Percentiles rank a stretch among this genome's conserved stretches.
These are phyloP conservation scores for Phaffomyces opuntiae DNA, from an alignment of 805 yeast genomes.

Conservation along the genomic window DNA sequence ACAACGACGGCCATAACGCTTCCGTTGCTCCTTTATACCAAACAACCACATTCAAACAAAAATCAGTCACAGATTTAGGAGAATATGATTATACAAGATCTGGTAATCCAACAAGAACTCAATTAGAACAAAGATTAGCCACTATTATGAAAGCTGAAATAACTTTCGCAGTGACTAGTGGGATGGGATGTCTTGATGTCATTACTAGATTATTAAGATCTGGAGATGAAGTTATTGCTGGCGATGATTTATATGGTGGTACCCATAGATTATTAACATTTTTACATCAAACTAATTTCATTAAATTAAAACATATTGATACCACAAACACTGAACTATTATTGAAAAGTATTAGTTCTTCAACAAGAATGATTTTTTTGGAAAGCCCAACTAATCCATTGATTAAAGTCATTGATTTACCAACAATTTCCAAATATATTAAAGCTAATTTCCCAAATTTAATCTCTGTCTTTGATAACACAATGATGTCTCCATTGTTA, in stretches of 20 bases:
- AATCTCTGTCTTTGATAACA: conserved; percentile 82
- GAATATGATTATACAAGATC: conserved; percentile 84
- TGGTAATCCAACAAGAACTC: conserved; percentile 89
- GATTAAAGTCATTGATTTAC: conserved; percentile 79
- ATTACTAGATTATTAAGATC: conserved; percentile 66
- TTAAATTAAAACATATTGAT: conserved; percentile 70
- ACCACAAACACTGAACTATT: conserved; percentile 67
- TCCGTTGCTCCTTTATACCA: conserved; percentile 87
- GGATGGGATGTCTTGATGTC: conserved; percentile 91
- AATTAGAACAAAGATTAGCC: conserved; percentile 69
- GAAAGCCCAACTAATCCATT: conserved; percentile 95
- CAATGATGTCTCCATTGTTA: conserved; percentile 91
- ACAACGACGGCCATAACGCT: conserved; percentile 67
- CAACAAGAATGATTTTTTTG: conserved; percentile 72
- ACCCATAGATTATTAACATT: conserved; percentile 79
- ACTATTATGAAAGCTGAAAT: conserved; percentile 72
- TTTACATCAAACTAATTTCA: conserved; percentile 53
- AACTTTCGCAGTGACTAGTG: conserved; percentile 78
- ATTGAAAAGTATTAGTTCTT: conserved; percentile 42
- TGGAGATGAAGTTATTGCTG: conserved; percentile 89
- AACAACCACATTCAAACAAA: conserved; percentile 90
- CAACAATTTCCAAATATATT: conserved; percentile 56
- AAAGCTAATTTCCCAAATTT: conserved; percentile 62
- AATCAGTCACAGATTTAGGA: conserved; percentile 65
- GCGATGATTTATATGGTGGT: conserved; percentile 94